Conservation (phyloP, 345 rosid genomes). For the Eucalyptus decipiens region DNA sequence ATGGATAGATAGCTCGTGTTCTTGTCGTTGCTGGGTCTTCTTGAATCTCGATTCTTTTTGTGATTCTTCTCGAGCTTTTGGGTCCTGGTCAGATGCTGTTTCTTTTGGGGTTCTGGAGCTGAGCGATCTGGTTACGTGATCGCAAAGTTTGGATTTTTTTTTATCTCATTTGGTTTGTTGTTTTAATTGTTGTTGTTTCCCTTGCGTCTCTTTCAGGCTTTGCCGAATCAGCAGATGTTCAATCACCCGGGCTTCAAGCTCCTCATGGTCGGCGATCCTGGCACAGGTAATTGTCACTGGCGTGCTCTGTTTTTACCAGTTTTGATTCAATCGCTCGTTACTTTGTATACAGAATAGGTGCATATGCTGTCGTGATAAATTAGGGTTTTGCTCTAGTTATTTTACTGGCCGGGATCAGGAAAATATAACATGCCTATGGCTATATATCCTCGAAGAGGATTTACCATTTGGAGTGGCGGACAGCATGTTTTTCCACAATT, state of each 20-base stretch:
- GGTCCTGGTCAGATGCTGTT: background rate
- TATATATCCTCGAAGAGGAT: background rate
- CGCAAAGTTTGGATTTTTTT: background rate
- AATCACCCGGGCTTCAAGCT: constrained; percentile 86
- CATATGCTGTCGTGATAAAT: background rate
- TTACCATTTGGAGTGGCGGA: background rate
- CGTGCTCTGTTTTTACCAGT: background rate
- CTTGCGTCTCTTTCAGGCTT: constrained; percentile 24
- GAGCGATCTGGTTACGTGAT: background rate
- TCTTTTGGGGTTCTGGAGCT: background rate
- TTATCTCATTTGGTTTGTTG: background rate
- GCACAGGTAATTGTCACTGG: constrained; percentile 46
- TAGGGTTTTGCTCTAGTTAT: background rate
- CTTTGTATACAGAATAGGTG: background rate
- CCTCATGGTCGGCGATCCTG: constrained; percentile 88
- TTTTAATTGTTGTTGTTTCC: background rate
- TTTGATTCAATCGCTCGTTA: background rate
- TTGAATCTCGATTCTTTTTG: background rate
- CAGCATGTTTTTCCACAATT: background rate
- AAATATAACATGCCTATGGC: background rate
- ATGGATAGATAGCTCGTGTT: too few species aligned
- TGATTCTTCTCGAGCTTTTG: background rate
- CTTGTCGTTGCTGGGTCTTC: background rate
- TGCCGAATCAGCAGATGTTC: constrained; percentile 61
- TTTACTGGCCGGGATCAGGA: background rate